Base-by-base conservation (phyloP, 306 rosid species). In the Lupinus albus region DNA sequence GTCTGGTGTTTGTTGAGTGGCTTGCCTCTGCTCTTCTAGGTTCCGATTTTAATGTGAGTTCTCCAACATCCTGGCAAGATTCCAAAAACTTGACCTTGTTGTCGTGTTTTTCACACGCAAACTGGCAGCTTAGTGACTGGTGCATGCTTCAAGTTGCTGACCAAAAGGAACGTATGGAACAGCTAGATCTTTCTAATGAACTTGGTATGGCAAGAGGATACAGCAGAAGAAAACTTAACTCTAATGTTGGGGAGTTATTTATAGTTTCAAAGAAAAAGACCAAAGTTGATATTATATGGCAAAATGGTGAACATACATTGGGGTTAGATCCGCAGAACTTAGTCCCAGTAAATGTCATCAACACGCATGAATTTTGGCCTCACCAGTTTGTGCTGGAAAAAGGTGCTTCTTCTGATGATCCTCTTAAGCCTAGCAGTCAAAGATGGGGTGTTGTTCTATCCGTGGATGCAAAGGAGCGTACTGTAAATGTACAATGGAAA, bases 71-170 rank as follows among this genome's bases (percentile, higher is more conserved):
- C 36, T 74, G 87, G 85, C 89, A 88, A 64, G 84, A 90, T 77
- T 83, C 92, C 3, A 81, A 76, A 76, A 85, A 76, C 71, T 68
- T 94, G 86, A 86, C 85, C 67, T 66, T 82, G 74, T 55, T 90
- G 76, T 86, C 96, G 12, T 90, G 99, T 78, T 90, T 90, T 79
- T 60, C 88, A 64, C 84, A 90, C 72, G 86, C 87, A 70, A 85
- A 82, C 68, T 94, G 99, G 99, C 92, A 90, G 80, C 92, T 88
- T 61, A 97, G 99, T 79, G 99, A 94, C 75, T 94, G 96, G 96
- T 94, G 99, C 76, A 79, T 79, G 61, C 88, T 86, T 75, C 78
- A 83, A 45, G 36, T 16, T 78, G 79, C 61, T 20, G 91, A 70
- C 67, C 68, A 67, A 57, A 65, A 72, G 73, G 68, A 60, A 52